These are phyloP conservation scores for Colletotrichum caudatum DNA, from an alignment of 2,329 filamentous ascomycete genomes.

Conservation along the genomic window DNA sequence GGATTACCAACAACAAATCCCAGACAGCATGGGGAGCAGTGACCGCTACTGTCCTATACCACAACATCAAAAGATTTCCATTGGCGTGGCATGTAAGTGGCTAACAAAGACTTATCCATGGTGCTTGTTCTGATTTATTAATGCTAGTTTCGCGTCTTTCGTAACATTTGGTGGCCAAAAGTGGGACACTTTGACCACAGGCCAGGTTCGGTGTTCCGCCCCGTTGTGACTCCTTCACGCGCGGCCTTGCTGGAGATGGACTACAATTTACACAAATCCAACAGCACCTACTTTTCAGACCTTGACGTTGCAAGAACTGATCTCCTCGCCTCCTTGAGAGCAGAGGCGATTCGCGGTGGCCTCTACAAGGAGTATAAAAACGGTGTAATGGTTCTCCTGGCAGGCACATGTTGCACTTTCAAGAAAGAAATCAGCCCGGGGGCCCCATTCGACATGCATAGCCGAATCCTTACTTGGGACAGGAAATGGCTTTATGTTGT, in stretches of 20 bases:
- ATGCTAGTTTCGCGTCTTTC: slow-evolving; percentile 51
- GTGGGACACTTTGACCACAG: slow-evolving; percentile 41
- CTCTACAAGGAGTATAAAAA: slow-evolving; percentile 58
- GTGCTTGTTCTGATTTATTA: neutral
- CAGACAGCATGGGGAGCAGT: neutral
- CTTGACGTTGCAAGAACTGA: slow-evolving; percentile 64
- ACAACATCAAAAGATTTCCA: slow-evolving; percentile 5
- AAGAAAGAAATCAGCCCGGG: slow-evolving; percentile 78
- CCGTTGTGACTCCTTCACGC: slow-evolving; percentile 72
- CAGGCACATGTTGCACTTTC: slow-evolving; percentile 79
- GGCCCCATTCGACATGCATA: slow-evolving; percentile 79
- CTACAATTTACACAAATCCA: slow-evolving; percentile 80
- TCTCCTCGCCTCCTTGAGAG: slow-evolving; percentile 54
- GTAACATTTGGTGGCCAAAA: slow-evolving; percentile 51
- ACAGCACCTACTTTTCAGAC: slow-evolving; percentile 78
- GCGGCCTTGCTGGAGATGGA: slow-evolving; percentile 71
- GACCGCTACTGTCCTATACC: neutral
- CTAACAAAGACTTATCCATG: too few relatives aligned
- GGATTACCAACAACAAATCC: neutral
- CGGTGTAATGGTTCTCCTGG: slow-evolving; percentile 71
- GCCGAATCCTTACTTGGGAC: slow-evolving; percentile 52
- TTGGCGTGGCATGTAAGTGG: slow-evolving; percentile 6
- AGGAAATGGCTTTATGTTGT: slow-evolving; percentile 50
- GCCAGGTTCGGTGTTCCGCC: slow-evolving; percentile 52
- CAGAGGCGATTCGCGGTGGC: slow-evolving; percentile 24